Conservation (phyloP, 202 grass and related monocot species). For the Brachypodium distachyon region DNA sequence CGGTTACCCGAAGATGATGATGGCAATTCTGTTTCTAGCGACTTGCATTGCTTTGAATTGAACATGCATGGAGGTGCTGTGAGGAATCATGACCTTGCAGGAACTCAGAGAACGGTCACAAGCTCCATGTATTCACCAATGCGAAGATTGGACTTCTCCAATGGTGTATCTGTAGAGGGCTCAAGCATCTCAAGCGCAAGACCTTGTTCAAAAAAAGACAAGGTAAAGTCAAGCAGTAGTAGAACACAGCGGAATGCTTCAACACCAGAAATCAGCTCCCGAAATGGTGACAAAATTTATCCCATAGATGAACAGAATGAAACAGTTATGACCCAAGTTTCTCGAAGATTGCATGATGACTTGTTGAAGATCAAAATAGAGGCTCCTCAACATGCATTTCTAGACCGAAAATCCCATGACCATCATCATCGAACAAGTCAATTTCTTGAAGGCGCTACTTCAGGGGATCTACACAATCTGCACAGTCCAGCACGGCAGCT, state of each 20-base stretch:
- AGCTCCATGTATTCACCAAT: conserved; percentile 47
- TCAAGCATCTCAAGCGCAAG: conserved; percentile 16
- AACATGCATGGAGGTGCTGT: conserved; percentile 35
- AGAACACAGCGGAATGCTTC: conserved; percentile 16
- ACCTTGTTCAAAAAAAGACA: conserved; percentile 10
- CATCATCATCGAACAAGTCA: conserved; percentile 7
- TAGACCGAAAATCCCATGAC: conserved; percentile 14
- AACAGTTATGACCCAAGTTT: conserved; percentile 38
- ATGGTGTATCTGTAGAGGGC: conserved; percentile 15
- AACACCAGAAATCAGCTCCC: conserved; percentile 14
- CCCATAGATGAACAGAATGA: conserved; percentile 24
- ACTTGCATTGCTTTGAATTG: conserved; percentile 89
- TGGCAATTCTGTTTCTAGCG: conserved; percentile 63
- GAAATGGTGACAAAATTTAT: not conserved
- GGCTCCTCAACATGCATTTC: conserved; percentile 34
- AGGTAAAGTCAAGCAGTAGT: conserved; percentile 14
- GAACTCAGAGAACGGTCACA: conserved; percentile 19
- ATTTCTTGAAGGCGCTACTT: conserved; percentile 1
- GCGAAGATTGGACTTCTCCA: conserved; percentile 48
- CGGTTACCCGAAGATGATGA: conserved; percentile 73
- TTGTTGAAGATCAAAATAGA: conserved; percentile 38
- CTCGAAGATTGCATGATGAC: conserved; percentile 29
- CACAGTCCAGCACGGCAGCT: conserved; percentile 2
- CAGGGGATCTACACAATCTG: conserved; percentile 29
- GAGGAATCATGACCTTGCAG: conserved; percentile 25